These are phyloP conservation scores for Ministeria vibrans DNA, from an alignment of 78 protist species.

Conservation along the genomic window DNA sequence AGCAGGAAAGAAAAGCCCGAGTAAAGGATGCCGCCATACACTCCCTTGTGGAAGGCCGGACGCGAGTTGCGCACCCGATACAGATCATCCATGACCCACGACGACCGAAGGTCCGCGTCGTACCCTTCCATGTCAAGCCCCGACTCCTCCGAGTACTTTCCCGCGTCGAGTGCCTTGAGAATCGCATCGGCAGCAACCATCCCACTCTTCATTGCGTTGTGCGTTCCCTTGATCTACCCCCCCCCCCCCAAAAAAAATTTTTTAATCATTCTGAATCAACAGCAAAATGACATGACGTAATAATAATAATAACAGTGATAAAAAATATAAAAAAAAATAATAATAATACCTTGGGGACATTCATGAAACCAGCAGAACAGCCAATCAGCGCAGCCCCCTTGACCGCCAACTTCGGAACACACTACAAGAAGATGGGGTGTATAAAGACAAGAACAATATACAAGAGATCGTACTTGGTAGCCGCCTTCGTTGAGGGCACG, in stretches of 20 bases:
- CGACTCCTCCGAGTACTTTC: background rate
- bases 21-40: slow-evolving; percentile 48
- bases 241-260: background rate
- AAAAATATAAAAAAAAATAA: too few relatives aligned
- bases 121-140: slow-evolving; percentile 23
- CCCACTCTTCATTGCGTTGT: slow-evolving; percentile 90
- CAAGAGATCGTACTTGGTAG: slow-evolving; percentile 11
- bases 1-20: slow-evolving; percentile 48
- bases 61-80: slow-evolving; percentile 66
- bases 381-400: slow-evolving; percentile 78
- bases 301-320: too few relatives aligned
- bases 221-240: slow-evolving; percentile 80
- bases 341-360: slow-evolving; percentile 94
- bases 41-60: slow-evolving; percentile 66
- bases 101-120: slow-evolving; percentile 38
- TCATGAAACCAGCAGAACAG: slow-evolving; percentile 91
- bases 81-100: slow-evolving; percentile 88
- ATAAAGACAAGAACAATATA: background rate
- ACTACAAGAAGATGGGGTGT: background rate
- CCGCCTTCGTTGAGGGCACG: slow-evolving; percentile 96
- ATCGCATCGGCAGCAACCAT: slow-evolving; percentile 80
- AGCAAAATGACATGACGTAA: too few relatives aligned
- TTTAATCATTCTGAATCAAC: background rate
- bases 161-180: slow-evolving; percentile 23
- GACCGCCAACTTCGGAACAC: slow-evolving; percentile 75